phyloP scores from a whole-genome alignment of 352 stramenopile genomes.

The Globisporangium spinosum region DNA sequence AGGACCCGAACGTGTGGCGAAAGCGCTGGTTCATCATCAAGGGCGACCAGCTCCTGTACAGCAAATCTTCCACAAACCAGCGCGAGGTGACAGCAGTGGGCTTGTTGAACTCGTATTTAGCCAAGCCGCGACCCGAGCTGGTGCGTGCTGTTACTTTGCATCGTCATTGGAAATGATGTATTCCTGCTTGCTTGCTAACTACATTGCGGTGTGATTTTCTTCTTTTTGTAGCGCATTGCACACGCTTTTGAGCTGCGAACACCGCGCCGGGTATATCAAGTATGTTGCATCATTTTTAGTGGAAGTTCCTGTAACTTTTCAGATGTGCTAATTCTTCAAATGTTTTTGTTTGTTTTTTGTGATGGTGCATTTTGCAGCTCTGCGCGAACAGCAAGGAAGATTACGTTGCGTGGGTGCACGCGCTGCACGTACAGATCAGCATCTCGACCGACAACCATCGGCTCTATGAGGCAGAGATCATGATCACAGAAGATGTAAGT shows the following conservation, averaged over 20 bases:
- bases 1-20: slow-evolving; percentile 73
- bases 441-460: slow-evolving; percentile 77
- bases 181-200: not conserved
- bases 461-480: slow-evolving; percentile 77
- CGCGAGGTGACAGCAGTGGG: slow-evolving; percentile 80
- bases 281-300: slow-evolving; percentile 14
- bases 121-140: slow-evolving; percentile 72
- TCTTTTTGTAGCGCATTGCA: slow-evolving; percentile 40
- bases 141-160: slow-evolving; percentile 21
- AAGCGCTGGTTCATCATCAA: slow-evolving; percentile 88
- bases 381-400: slow-evolving; percentile 76
- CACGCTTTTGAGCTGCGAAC: slow-evolving; percentile 82
- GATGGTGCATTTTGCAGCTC: slow-evolving; percentile 30
- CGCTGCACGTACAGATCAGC: slow-evolving; percentile 75
- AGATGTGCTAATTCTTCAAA: not conserved
- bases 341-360: no score
- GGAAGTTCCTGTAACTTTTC: not conserved
- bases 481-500: slow-evolving; percentile 83
- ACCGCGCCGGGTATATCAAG: slow-evolving; percentile 64
- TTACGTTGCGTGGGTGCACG: slow-evolving; percentile 80
- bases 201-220: not conserved
- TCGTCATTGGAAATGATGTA: not conserved
- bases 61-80: slow-evolving; percentile 80
- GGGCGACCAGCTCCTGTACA: slow-evolving; percentile 82
- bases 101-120: slow-evolving; percentile 67